Evolutionary conservation across 75 land plant genomes (phyloP).

Genomic region (Selaginella tamariscina): DNA sequence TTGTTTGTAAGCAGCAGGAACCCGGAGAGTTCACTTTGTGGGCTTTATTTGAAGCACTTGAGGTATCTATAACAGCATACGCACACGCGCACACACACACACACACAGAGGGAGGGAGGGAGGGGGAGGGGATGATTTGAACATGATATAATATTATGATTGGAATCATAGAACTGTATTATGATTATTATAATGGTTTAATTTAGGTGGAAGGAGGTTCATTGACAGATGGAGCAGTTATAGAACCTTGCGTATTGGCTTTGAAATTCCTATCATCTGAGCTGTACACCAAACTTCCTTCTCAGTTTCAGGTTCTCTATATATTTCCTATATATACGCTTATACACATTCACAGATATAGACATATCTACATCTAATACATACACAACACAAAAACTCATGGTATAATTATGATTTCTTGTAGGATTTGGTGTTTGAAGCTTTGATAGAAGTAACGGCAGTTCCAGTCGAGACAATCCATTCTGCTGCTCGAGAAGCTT

Average conservation of each 20-base stretch:
- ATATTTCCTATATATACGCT: too few relatives aligned
- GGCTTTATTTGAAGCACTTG: too few relatives aligned
- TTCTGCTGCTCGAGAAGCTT: conserved; percentile 36
- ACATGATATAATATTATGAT: conserved; percentile 18
- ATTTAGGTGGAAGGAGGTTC: conserved; percentile 33
- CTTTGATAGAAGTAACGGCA: conserved; percentile 29
- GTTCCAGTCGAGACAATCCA: conserved; percentile 28
- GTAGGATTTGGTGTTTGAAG: conserved; percentile 42
- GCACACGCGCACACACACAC: too few relatives aligned
- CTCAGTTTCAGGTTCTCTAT: conserved; percentile 37
- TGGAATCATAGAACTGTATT: background rate
- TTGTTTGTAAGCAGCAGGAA: too few relatives aligned
- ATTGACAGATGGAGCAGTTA: conserved; percentile 32
- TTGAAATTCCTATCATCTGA: conserved; percentile 28
- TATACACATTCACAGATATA: too few relatives aligned
- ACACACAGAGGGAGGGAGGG: too few relatives aligned
- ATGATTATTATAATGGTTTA: background rate
- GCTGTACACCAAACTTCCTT: conserved; percentile 26
- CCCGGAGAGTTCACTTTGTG: too few relatives aligned
- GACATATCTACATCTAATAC: too few relatives aligned
- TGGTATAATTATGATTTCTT: background rate
- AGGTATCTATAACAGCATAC: too few relatives aligned
- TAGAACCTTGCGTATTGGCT: conserved; percentile 42
- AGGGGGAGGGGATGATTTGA: conserved; percentile 25
- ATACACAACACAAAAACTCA: too few relatives aligned